phyloP scores from a whole-genome alignment of 2,329 filamentous ascomycete genomes.

The Drechslerella stenobrocha region DNA sequence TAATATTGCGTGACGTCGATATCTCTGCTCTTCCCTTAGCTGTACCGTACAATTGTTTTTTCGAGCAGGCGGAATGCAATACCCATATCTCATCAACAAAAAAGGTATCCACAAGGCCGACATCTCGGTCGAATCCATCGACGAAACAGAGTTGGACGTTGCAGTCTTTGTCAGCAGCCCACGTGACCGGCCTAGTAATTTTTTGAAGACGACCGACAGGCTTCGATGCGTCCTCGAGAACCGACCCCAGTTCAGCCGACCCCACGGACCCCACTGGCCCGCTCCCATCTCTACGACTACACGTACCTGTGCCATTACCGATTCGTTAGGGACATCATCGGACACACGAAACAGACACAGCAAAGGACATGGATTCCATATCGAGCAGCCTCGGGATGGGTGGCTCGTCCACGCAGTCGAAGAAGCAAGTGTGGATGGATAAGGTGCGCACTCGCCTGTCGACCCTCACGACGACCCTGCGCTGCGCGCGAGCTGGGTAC shows the following conservation, averaged over 20 bases:
- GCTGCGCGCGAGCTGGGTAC: too few species aligned
- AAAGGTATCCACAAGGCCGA: too few species aligned
- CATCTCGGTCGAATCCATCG: neutral
- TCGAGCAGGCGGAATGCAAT: too few species aligned
- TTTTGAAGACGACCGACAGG: neutral
- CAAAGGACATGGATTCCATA: conserved; percentile 21
- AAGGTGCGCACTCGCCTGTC: neutral
- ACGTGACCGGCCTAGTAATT: neutral
- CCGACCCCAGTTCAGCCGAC: too few species aligned
- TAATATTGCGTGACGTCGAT: too few species aligned
- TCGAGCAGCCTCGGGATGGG: conserved; percentile 24
- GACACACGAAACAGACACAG: neutral
- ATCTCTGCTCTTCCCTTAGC: too few species aligned
- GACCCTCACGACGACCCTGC: neutral
- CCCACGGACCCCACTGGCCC: too few species aligned
- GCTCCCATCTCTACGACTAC: too few species aligned
- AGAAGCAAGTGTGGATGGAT: conserved; percentile 43
- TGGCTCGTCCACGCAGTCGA: conserved; percentile 9
- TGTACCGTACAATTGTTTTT: too few species aligned
- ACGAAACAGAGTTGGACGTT: neutral
- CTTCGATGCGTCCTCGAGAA: neutral
- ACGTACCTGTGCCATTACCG: too few species aligned
- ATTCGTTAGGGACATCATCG: too few species aligned
- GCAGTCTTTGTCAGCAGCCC: neutral
- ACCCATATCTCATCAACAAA: too few species aligned